Percentiles rank a stretch among this genome's conserved stretches.
Evolutionary conservation across 768 basidiomycete genomes (phyloP).

Genomic region (Lentinus tigrinus): DNA sequence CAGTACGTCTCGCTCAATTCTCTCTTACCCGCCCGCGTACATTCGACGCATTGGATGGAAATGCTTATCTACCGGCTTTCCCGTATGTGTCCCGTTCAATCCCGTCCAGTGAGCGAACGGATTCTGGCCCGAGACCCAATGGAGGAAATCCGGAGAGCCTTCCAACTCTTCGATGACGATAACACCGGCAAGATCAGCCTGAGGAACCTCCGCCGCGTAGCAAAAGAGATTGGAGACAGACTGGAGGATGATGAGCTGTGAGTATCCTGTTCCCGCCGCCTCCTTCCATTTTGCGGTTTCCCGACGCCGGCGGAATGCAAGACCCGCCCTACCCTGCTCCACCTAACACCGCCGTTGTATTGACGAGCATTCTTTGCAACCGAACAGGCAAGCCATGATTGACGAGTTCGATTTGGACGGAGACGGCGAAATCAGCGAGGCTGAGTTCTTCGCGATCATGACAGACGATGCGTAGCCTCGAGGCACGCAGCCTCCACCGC

Average conservation of each 20-base stretch:
- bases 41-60: not conserved
- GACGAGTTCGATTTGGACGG: slow-evolving; percentile 99
- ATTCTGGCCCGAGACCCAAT: slow-evolving; percentile 93
- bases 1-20: slow-evolving; percentile 61
- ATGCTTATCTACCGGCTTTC: not conserved
- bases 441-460: slow-evolving; percentile 98
- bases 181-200: slow-evolving; percentile 92
- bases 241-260: slow-evolving; percentile 96
- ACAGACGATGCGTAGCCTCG: slow-evolving; percentile 73
- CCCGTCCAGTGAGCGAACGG: slow-evolving; percentile 89
- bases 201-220: slow-evolving; percentile 87
- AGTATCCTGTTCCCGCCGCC: slow-evolving; percentile 36
- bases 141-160: slow-evolving; percentile 94
- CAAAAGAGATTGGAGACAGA: slow-evolving; percentile 94
- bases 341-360: not conserved
- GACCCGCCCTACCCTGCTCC: no score
- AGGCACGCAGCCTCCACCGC: slow-evolving; percentile 1
- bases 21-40: slow-evolving; percentile 10
- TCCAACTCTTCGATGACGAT: slow-evolving; percentile 96
- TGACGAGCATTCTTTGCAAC: not conserved
- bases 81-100: not conserved
- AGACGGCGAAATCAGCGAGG: slow-evolving; percentile 95
- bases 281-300: not conserved
- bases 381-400: slow-evolving; percentile 96
- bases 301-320: not conserved